Percentiles rank a stretch among this genome's conserved stretches.
These are phyloP conservation scores for Trypethelium eluteriae DNA, from an alignment of 495 filamentous ascomycete species.

Conservation along the genomic window DNA sequence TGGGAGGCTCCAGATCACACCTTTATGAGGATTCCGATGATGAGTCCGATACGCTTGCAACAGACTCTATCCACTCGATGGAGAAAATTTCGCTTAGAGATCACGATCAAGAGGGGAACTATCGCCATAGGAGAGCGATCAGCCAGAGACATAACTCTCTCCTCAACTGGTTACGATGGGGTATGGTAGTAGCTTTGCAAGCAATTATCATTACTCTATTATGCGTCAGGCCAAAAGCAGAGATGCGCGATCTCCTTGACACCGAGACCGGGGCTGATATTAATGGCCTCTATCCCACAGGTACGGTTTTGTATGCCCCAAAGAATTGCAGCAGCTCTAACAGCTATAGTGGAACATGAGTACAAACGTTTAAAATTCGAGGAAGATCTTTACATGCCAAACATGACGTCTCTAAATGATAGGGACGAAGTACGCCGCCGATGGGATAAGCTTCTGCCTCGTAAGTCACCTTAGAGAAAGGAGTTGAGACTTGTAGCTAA, in stretches of 20 bases:
- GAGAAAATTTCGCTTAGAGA: background rate
- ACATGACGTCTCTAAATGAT: background rate
- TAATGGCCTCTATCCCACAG: background rate
- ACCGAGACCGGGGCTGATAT: background rate
- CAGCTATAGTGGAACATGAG: background rate
- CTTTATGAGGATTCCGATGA: background rate
- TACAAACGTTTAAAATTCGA: background rate
- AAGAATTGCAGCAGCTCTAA: background rate
- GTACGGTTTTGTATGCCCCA: background rate
- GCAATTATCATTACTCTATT: background rate
- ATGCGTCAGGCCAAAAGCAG: background rate
- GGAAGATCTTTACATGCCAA: constrained; percentile 1
- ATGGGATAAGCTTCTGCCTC: background rate
- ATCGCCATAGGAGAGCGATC: background rate
- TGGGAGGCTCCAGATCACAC: background rate
- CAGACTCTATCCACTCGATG: background rate
- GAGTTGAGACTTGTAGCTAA: background rate
- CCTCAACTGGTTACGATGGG: background rate
- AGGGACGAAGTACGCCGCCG: background rate
- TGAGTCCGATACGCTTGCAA: background rate
- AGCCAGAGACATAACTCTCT: background rate
- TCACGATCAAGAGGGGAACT: background rate
- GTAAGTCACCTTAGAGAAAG: background rate
- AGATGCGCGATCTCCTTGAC: background rate
- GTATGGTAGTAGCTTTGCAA: background rate